Percentiles rank a stretch among this genome's conserved stretches.
Evolutionary conservation across 768 basidiomycete species (phyloP).

Genomic region (Rhodotorula diobovata): DNA sequence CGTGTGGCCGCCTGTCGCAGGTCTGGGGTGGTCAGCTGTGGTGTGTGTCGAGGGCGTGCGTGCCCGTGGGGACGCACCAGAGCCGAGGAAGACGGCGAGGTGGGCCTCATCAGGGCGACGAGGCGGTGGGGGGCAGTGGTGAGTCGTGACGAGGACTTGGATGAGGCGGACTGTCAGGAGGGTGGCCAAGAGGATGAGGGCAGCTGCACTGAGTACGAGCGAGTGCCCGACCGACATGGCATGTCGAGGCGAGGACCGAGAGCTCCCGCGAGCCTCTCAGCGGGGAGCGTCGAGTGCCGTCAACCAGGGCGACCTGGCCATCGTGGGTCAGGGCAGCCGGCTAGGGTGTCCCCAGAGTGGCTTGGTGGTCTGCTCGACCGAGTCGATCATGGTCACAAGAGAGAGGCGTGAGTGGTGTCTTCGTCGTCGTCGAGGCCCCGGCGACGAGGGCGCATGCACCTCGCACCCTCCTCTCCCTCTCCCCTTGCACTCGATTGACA

Average conservation of each 20-base stretch:
- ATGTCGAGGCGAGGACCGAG: not conserved
- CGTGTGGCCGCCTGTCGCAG: conserved; percentile 78
- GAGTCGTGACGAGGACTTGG: not conserved
- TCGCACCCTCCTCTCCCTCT: too few species aligned
- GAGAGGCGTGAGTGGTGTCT: too few species aligned
- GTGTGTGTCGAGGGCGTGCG: conserved; percentile 5
- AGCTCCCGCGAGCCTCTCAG: too few species aligned
- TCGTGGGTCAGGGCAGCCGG: not conserved
- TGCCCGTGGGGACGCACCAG: conserved; percentile 56
- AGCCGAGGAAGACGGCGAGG: conserved; percentile 86
- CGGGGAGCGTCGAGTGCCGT: not conserved
- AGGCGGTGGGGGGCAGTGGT: not conserved
- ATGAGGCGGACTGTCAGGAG: not conserved
- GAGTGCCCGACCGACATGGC: not conserved
- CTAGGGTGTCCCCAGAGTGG: too few species aligned
- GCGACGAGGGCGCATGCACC: too few species aligned
- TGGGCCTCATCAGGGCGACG: not conserved
- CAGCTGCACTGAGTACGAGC: not conserved
- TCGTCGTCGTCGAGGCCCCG: too few species aligned
- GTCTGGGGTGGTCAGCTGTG: conserved; percentile 18
- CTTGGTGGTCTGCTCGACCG: too few species aligned
- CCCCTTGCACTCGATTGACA: too few species aligned
- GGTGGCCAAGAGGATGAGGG: not conserved
- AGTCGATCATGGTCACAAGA: too few species aligned
- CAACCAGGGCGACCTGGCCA: not conserved